Evolutionary conservation across 495 filamentous ascomycete genomes (phyloP), one percentile per base, ranked within the genome.

Genomic region (Hypoxylon trugodes): DNA sequence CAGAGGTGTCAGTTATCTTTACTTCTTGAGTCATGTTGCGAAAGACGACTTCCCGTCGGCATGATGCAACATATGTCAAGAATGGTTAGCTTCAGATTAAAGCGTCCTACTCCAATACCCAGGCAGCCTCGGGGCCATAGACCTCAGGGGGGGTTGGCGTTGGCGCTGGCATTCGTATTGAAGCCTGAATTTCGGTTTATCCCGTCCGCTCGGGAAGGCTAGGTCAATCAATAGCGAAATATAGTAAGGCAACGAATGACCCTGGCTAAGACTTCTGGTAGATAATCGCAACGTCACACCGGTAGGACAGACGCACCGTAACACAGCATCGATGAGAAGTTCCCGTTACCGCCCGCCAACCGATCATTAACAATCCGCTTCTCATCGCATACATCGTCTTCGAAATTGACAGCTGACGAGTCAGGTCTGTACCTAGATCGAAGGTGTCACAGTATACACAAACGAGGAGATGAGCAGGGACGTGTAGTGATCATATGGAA

Each of bases 331-430:
- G 22, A 47, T 30, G 13, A 35, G 15, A 12, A 15, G 35, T 42
- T 62, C 46, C 51, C 43, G 50, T 57, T 38, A 53, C 46, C 64
- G 62, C 58, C 58, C 58, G 48, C 26, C 54, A 48, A 47, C 40
- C 53, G 54, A 53, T 26, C 42, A 56, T 19, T 24, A 24, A 9
- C 46, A 32, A 18, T 49, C 30, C 43, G 24, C 56, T 43, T n/a
- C n/a, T n/a, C n/a, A n/a, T n/a, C n/a, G n/a, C n/a, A n/a, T n/a
- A n/a, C 49, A 51, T 61, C 51, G 40, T 21, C 24, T 36, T 35
- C 46, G 12, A 61, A 13, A 52, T 48, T 35, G 45, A 57, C 25
- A 19, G 53, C 35, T 61, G 47, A 59, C 26, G 22, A 51, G 52
- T 61, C 47, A 10, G 30, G 12, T 37, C 36, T 30, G 58, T 33